Base-by-base conservation (phyloP, 2,329 filamentous ascomycete species). In the Ilyonectria destructans region DNA sequence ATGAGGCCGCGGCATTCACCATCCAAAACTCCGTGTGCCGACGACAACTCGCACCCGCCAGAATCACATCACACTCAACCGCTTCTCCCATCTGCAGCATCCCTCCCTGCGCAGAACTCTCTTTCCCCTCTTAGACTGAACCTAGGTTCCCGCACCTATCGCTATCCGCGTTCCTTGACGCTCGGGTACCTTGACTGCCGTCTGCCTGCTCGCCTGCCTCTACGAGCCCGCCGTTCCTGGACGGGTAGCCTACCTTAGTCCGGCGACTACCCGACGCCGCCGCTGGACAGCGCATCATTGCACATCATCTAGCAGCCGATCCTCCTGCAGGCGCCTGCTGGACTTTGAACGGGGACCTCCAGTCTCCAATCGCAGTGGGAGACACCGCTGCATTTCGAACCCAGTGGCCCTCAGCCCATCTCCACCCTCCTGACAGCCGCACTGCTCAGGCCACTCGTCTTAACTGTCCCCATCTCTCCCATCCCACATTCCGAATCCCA, bases 281-380 rank as follows among this genome's bases (percentile, higher is more conserved):
- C 45, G 52, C 60, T 54, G 58, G 45, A 61, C 63, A 66, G 58
- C 63, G 58, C 63, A 66, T 62, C 63, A 46, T 66, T 61, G 63
- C 63, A 57, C 63, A 61, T 58, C 63, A 58, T 61, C 58, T 61
- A 33, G 63, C 52, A 66, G 63, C 35, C 63, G 58, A 61, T 61
- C 58, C 69, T 71, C 51, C 68, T 67, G 68, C 71, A 70, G 71
- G 66, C 64, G 71, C 62, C 63, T 66, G 46, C 62, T 68, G 45
- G 52, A 46, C 40, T 57, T 65, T 51, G 65, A 61, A 60, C 65
- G 59, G 70, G 62, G 45, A 33, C 58, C 70, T 46, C 55, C 65
- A 55, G 57, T 68, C 69, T 73, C 73, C 73, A 75, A 75, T 75
- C 65, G 70, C 65, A 56, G 61, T 55, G 63, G 62, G 56, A 71